Percentiles rank a stretch among this genome's conserved stretches.
Conservation (phyloP, 352 stramenopile genomes). For the Aphanomyces euteiches region DNA sequence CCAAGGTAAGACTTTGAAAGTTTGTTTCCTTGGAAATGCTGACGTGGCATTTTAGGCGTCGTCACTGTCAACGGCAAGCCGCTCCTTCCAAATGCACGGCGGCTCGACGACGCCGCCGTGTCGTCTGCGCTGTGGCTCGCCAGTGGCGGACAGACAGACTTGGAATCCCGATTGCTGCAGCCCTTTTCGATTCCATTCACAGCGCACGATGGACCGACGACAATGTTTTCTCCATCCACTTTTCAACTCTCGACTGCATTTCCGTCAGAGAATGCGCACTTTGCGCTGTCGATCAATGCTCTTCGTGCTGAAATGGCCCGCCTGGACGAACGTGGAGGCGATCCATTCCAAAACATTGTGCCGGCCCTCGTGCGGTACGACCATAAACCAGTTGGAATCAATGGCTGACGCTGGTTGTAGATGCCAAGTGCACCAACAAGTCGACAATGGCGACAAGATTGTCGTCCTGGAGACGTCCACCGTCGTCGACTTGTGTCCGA, state of each 20-base stretch:
- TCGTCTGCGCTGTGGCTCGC: background rate
- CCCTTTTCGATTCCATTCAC: no score
- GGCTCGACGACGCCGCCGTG: constrained; percentile 1
- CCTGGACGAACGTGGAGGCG: no score
- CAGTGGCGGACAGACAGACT: background rate
- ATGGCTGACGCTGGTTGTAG: background rate
- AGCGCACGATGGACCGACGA: background rate
- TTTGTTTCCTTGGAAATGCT: background rate
- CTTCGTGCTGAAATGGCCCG: background rate
- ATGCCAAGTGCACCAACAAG: constrained; percentile 2
- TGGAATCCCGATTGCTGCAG: no score
- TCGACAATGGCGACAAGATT: background rate
- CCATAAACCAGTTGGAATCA: background rate
- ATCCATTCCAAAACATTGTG: no score
- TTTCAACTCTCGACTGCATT: background rate
- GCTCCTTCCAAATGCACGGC: background rate
- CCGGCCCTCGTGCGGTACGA: constrained; percentile 10
- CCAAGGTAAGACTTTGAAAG: constrained; percentile 18
- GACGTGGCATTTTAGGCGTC: background rate
- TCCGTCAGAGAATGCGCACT: background rate
- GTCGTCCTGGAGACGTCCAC: constrained; percentile 13
- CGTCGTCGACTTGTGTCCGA: constrained; percentile 16
- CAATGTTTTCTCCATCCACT: background rate
- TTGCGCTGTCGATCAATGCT: constrained; percentile 10
- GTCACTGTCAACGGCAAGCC: constrained; percentile 17